Percentiles rank a stretch among this genome's conserved stretches.
These are phyloP conservation scores for Pestalotiopsis sp. DNA, from an alignment of 2,329 filamentous ascomycete species.

Conservation along the genomic window DNA sequence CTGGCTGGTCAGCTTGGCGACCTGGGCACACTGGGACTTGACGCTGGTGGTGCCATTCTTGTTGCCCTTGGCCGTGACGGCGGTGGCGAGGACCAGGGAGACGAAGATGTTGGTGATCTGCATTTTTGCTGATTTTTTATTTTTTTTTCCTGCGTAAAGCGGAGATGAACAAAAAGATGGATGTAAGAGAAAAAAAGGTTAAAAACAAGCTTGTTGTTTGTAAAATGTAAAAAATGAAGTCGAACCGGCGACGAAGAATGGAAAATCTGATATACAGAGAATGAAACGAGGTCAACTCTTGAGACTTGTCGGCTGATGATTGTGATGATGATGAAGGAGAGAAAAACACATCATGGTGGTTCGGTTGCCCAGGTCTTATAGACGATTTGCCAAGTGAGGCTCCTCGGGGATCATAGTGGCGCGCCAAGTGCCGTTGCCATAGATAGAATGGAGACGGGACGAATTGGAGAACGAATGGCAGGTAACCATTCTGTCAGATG, in stretches of 20 bases:
- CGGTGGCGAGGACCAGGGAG: conserved; percentile 17
- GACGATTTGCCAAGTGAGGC: neutral
- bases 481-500: neutral
- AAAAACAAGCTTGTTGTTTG: conserved; percentile 7
- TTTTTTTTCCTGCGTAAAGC: neutral
- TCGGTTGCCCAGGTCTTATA: conserved; percentile 2
- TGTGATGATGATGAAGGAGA: conserved; percentile 2
- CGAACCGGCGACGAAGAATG: conserved; percentile 18
- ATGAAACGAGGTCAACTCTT: conserved; percentile 13
- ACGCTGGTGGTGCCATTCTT: conserved; percentile 29
- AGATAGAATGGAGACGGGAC: neutral
- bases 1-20: conserved; percentile 31
- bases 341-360: neutral
- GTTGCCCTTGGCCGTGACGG: conserved; percentile 29
- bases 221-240: conserved; percentile 8
- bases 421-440: neutral
- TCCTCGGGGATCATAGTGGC: neutral
- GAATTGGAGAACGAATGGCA: neutral
- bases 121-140: conserved; percentile 15
- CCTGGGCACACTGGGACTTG: conserved; percentile 34
- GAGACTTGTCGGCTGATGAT: conserved; percentile 6
- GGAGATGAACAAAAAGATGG: neutral
- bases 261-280: conserved; percentile 9
- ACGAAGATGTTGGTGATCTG: conserved; percentile 19
- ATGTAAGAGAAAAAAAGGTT: neutral